These are phyloP conservation scores for Euphorbia pulcherrima DNA, from an alignment of 345 rosid species.

Conservation along the genomic window DNA sequence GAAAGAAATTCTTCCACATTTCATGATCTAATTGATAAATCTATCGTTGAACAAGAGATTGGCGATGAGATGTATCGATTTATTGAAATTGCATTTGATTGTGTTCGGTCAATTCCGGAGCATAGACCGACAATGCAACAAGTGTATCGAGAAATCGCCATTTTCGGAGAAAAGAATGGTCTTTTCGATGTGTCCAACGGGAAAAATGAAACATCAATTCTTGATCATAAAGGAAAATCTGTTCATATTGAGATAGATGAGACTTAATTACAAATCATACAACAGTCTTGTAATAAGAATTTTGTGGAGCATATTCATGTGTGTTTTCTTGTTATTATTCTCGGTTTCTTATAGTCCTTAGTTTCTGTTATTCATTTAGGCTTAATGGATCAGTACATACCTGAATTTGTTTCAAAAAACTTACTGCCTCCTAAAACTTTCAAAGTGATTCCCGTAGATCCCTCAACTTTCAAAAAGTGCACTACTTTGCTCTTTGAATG, in stretches of 20 bases:
- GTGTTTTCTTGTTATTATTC: too few species aligned
- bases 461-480: too few species aligned
- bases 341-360: too few species aligned
- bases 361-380: too few species aligned
- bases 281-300: too few species aligned
- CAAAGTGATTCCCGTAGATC: too few species aligned
- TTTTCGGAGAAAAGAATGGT: constrained; percentile 16
- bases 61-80: constrained; percentile 19
- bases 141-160: constrained; percentile 20
- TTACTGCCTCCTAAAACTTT: too few species aligned
- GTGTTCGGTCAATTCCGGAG: constrained; percentile 16
- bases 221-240: neutral
- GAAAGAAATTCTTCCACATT: neutral
- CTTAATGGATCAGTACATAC: too few species aligned
- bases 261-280: neutral
- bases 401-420: too few species aligned
- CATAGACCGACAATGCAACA: constrained; percentile 26
- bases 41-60: constrained; percentile 17
- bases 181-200: neutral
- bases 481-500: too few species aligned
- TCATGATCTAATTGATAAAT: constrained; percentile 11
- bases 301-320: too few species aligned
- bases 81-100: constrained; percentile 16
- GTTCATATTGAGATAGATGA: neutral
- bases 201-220: neutral